Base-by-base conservation (phyloP, 2,329 filamentous ascomycete species). In the Xylaria sp. region DNA sequence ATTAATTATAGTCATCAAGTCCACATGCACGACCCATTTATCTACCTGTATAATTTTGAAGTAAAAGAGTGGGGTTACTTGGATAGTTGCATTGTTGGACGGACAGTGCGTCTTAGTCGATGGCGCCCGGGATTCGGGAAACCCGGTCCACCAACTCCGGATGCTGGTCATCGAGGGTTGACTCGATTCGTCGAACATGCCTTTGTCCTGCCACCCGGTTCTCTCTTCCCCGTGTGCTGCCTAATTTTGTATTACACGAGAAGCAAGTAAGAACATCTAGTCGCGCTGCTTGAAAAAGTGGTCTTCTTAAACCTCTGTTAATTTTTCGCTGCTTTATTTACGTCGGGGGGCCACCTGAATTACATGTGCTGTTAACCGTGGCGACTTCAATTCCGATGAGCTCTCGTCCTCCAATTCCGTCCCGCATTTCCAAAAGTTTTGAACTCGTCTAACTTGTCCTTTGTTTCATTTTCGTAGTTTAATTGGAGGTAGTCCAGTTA, bases 121-220 rank as follows among this genome's bases (percentile, higher is more conserved):
- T 31, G n/a, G 41, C 1, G 37, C 13, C 1, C 65, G 65, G 67
- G 9, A 25, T 70, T 65, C 55, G 44, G 55, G 51, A 65, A 70
- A 20, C 28, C 68, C 65, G 68, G 18, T 5, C 1, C 5, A 4
- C 52, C 56, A 68, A 70, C 18, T 18, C 68, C 68, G 60, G n/a
- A 37, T 20, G 23, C 18, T 18, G 46, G 46, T 52, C 39, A 9
- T 15, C 52, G 2, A 20, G 48, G 23, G 12, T 2, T 8, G 64
- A 25, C 15, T 60, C 10, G 23, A 13, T 69, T 56, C 50, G 39
- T 59, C 44, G 15, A 63, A 55, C 44, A 37, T 44, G n/a, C 6
- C 56, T 61, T 31, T 46, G 50, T 39, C 57, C 23, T 23, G 18
- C 25, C 18, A 8, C 15, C 54, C 18, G n/a, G 20, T 3, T 46